These are phyloP conservation scores for Elsinoe arachidis DNA, from an alignment of 2,329 filamentous ascomycete species.

Conservation along the genomic window DNA sequence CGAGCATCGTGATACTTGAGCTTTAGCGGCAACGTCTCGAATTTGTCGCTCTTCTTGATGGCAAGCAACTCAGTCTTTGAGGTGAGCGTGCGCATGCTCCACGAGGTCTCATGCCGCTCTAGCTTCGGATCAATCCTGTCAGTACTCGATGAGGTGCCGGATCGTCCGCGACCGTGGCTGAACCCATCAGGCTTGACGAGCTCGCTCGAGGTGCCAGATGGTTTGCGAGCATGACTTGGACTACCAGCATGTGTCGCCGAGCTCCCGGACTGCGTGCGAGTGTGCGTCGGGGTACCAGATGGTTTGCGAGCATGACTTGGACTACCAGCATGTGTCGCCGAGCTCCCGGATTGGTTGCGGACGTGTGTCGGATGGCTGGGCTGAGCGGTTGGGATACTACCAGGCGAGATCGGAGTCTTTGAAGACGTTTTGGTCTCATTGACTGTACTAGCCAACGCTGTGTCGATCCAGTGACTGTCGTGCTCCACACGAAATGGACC, in stretches of 20 bases:
- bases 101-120: not conserved
- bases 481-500: not conserved
- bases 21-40: not conserved
- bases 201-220: no score
- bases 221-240: not conserved
- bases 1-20: no score
- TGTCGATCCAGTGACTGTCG: not conserved
- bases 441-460: not conserved
- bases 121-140: not conserved
- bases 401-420: not conserved
- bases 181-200: not conserved
- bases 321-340: not conserved
- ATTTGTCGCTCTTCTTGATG: not conserved
- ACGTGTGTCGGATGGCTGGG: not conserved
- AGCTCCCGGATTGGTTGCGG: not conserved
- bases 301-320: not conserved
- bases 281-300: not conserved
- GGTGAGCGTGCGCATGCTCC: not conserved
- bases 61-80: not conserved
- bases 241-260: not conserved
- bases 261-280: not conserved
- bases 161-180: not conserved
- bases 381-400: not conserved
- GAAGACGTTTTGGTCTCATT: not conserved
- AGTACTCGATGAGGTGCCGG: not conserved